Evolutionary conservation across 306 rosid species (phyloP).

Genomic region (Cicer judaicum): DNA sequence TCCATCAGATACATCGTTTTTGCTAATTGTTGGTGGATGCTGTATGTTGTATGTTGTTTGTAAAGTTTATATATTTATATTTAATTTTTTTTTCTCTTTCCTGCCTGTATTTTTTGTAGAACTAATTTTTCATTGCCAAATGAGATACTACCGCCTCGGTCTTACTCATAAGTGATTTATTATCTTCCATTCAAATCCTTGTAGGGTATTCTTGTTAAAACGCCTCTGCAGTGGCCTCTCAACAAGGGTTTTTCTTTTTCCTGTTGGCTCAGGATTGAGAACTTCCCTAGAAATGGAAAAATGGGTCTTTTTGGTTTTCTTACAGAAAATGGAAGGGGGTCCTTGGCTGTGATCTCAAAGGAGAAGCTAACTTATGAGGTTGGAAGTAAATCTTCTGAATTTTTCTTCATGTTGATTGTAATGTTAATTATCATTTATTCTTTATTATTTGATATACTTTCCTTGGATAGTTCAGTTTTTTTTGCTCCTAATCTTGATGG

Average conservation of each 20-base stretch:
- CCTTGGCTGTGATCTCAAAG: conserved; percentile 79
- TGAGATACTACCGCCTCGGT: conserved; percentile 21
- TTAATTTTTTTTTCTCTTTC: not conserved
- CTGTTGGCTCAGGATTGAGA: conserved; percentile 96
- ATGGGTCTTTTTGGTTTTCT: conserved; percentile 96
- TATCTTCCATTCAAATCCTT: conserved; percentile 48
- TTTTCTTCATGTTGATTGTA: conserved; percentile 19
- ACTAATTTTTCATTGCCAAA: conserved; percentile 23
- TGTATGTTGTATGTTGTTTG: conserved; percentile 22
- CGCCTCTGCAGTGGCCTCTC: conserved; percentile 95
- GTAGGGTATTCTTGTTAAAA: conserved; percentile 84
- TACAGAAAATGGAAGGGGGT: conserved; percentile 89
- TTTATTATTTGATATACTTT: conserved; percentile 15
- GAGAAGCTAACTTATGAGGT: conserved; percentile 91
- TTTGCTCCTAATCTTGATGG: conserved; percentile 8
- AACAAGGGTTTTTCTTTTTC: conserved; percentile 91
- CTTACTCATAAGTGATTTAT: conserved; percentile 31
- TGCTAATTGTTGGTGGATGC: conserved; percentile 31
- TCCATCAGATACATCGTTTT: not conserved
- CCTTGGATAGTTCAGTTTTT: not conserved
- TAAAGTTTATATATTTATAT: not conserved
- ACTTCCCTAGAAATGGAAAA: conserved; percentile 82
- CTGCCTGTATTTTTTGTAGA: conserved; percentile 34
- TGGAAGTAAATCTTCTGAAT: conserved; percentile 35
- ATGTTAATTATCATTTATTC: not conserved